Conservation (phyloP, 1,139 yeast genomes). For the Blastobotrys niveus region DNA sequence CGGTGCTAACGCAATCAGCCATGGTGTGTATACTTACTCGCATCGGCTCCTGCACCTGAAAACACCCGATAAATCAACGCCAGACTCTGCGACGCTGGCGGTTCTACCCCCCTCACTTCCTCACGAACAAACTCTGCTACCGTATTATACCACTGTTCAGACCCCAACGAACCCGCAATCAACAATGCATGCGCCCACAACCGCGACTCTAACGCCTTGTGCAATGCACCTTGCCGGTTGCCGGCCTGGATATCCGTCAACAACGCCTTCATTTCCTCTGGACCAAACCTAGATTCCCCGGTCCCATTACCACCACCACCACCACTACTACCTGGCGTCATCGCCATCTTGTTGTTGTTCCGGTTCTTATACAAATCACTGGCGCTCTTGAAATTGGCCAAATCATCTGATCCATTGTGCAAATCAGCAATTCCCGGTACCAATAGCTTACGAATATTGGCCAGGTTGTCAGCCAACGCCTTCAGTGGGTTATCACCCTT, state of each 20-base stretch:
- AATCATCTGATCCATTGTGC: slow-evolving; percentile 17
- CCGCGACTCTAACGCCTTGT: slow-evolving; percentile 52
- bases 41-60: slow-evolving; percentile 55
- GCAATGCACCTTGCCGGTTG: slow-evolving; percentile 59
- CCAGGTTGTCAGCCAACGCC: slow-evolving; percentile 18
- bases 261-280: slow-evolving; percentile 27
- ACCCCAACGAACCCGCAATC: slow-evolving; percentile 61
- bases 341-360: slow-evolving; percentile 7
- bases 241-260: slow-evolving; percentile 51
- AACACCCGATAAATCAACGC: slow-evolving; percentile 59
- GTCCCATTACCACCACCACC: slow-evolving; percentile 18
- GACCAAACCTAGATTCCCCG: slow-evolving; percentile 35
- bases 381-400: slow-evolving; percentile 24
- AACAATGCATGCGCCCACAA: slow-evolving; percentile 78
- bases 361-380: slow-evolving; percentile 24
- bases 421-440: slow-evolving; percentile 23
- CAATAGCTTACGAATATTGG: slow-evolving; percentile 22
- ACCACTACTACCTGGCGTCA: too few species aligned
- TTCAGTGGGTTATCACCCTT: slow-evolving; percentile 24
- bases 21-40: slow-evolving; percentile 26
- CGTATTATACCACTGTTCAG: slow-evolving; percentile 54
- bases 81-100: slow-evolving; percentile 46
- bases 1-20: background rate
- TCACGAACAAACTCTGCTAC: slow-evolving; percentile 46
- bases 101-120: slow-evolving; percentile 34